Evolutionary conservation across 257 asterid species (phyloP).

Genomic region (Sherardia arvensis): DNA sequence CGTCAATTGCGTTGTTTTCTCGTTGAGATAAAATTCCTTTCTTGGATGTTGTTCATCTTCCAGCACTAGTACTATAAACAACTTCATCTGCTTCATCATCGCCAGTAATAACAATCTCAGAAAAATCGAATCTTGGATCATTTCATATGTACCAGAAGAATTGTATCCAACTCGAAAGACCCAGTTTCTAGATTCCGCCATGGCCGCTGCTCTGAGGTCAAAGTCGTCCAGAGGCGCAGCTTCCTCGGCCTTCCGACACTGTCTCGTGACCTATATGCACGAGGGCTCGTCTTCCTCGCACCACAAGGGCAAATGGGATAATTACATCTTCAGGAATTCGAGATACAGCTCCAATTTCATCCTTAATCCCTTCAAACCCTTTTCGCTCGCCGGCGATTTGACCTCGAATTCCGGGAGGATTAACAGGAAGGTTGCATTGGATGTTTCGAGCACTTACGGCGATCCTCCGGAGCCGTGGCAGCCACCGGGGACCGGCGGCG

Average conservation of each 20-base stretch:
- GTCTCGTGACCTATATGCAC: slow-evolving; percentile 46
- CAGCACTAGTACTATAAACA: not conserved
- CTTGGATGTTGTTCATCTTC: not conserved
- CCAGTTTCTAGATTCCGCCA: slow-evolving; percentile 14
- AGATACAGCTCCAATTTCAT: slow-evolving; percentile 29
- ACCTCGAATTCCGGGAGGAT: slow-evolving; percentile 16
- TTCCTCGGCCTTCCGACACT: slow-evolving; percentile 63
- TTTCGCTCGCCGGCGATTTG: slow-evolving; percentile 39
- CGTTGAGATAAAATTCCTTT: not conserved
- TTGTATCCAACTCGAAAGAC: not conserved
- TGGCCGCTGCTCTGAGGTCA: slow-evolving; percentile 87
- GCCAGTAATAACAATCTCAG: not conserved
- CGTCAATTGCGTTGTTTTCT: not conserved
- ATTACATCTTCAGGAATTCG: slow-evolving; percentile 28
- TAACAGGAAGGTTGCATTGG: slow-evolving; percentile 25
- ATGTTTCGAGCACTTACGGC: slow-evolving; percentile 49
- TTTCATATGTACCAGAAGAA: not conserved
- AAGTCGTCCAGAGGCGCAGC: slow-evolving; percentile 64
- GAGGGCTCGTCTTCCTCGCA: slow-evolving; percentile 42
- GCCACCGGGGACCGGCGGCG: slow-evolving; percentile 62
- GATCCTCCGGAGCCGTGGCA: slow-evolving; percentile 99
- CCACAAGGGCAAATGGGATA: slow-evolving; percentile 31
- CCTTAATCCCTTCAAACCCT: slow-evolving; percentile 44
- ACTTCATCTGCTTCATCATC: not conserved
- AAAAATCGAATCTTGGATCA: slow-evolving; percentile 4